These are phyloP conservation scores for Phytomonas francai DNA, from an alignment of 208 protist genomes.

Conservation along the genomic window DNA sequence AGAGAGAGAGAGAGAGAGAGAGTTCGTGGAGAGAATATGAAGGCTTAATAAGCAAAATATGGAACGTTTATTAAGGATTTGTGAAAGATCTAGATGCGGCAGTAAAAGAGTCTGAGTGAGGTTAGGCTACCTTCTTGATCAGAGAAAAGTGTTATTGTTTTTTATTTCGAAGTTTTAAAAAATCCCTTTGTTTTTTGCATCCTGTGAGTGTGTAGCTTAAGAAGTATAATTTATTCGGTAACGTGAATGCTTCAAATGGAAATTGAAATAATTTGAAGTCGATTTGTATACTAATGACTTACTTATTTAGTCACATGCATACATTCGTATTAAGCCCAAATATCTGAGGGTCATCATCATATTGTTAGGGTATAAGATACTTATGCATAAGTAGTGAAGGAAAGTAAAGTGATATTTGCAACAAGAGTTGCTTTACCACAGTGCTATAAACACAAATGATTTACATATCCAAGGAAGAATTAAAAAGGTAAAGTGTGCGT, in stretches of 20 bases:
- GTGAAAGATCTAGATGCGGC: not conserved
- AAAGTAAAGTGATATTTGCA: not conserved
- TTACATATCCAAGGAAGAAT: not conserved
- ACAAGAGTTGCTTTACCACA: not conserved
- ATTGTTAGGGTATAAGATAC: not conserved
- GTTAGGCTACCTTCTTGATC: not conserved
- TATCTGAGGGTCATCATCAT: not conserved
- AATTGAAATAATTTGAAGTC: not conserved
- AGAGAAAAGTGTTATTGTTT: not conserved
- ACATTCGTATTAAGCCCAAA: not conserved
- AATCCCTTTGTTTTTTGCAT: not conserved
- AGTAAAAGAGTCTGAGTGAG: not conserved
- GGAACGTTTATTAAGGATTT: not conserved
- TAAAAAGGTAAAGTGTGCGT: not conserved
- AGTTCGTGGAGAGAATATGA: not conserved
- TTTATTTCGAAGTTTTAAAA: not conserved
- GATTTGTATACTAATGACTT: not conserved
- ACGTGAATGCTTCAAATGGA: not conserved
- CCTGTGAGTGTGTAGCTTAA: not conserved
- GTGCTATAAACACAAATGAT: not conserved
- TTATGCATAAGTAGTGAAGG: not conserved
- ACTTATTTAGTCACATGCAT: not conserved
- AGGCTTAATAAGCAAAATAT: not conserved
- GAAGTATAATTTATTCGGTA: not conserved
- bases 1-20: too few species aligned